Evolutionary conservation across 169 alveolate species (phyloP).

Genomic region (Plasmodium gonderi): DNA sequence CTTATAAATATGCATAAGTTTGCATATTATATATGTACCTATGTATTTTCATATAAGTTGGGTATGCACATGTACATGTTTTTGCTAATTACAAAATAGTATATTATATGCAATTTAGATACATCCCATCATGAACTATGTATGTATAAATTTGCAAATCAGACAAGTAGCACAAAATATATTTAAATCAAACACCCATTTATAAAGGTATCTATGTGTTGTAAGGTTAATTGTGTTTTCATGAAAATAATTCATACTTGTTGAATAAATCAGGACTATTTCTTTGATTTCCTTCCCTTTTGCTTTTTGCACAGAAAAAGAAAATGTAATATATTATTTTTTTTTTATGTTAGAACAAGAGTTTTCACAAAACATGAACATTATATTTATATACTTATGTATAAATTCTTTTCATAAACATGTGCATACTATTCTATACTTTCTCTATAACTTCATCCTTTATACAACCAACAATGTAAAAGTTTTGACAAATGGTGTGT

Average conservation of each 20-base stretch:
- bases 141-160: slow-evolving; percentile 39
- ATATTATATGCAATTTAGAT: slow-evolving; percentile 7
- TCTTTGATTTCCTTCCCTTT: neutral
- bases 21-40: too few species aligned
- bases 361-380: neutral
- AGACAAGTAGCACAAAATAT: slow-evolving; percentile 48
- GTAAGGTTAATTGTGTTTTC: slow-evolving; percentile 26
- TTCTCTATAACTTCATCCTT: slow-evolving; percentile 9
- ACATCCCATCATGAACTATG: neutral
- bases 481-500: slow-evolving; percentile 21
- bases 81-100: slow-evolving; percentile 12
- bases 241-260: slow-evolving; percentile 36
- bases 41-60: too few species aligned
- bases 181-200: slow-evolving; percentile 17
- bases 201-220: neutral
- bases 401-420: slow-evolving; percentile 5
- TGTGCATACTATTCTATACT: neutral
- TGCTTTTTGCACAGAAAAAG: slow-evolving; percentile 1
- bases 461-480: slow-evolving; percentile 62
- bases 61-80: too few species aligned
- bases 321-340: slow-evolving; percentile 1
- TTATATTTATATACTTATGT: neutral
- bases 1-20: too few species aligned
- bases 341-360: neutral
- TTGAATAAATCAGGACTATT: slow-evolving; percentile 24